Evolutionary conservation across 305 asterid genomes (phyloP), one percentile per base, ranked within the genome.

Genomic region (Salvia sclarea): DNA sequence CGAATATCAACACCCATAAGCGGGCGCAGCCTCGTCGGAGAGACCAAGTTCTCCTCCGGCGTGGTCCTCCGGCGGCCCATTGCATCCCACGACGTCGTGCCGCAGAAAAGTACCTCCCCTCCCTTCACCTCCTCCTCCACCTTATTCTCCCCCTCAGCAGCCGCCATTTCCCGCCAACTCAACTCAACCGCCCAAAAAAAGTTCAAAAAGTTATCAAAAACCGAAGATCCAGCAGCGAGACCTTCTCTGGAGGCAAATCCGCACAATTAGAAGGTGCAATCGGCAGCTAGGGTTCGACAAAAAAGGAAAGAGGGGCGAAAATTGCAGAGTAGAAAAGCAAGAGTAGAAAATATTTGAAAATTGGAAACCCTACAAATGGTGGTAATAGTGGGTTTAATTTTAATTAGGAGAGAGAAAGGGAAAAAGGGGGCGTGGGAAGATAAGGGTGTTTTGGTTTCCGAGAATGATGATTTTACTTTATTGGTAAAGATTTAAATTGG

Each of bases 41-140:
- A 85, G 66, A 85, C 81, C 82, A 91, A 76, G 75, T 89, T 91
- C 50, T 86, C 91, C 41, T 85, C 93, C 75, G 80, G 54, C 53
- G 82, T 35, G 21, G 82, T 77, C 76, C 82, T 86, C 61, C 88
- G 86, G 50, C 96, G 92, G n/a, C 99, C 98, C 83, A 91, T 69
- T 17, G 82, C 75, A 60, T 89, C 96, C 99, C 99, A 94, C 8
- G 85, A 74, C 37, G 96, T 89, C 6, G 96, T 81, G 12, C 99
- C 99, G 75, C 98, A 89, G 76, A 86, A 94, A 70, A 91, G 82
- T 30, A 94, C 38, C 89, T 91, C 98, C 17, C 99, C 99, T 35
- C 91, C 90, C 75, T 79, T 83, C 56, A 76, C 85, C 67, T 52
- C 82, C 76, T 64, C 84, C 72, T 48, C 84, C 54, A 11, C 69